Percentiles rank a stretch among this genome's conserved stretches.
Evolutionary conservation across 2,329 filamentous ascomycete species (phyloP).

Genomic region (Magnaporthales sp.): DNA sequence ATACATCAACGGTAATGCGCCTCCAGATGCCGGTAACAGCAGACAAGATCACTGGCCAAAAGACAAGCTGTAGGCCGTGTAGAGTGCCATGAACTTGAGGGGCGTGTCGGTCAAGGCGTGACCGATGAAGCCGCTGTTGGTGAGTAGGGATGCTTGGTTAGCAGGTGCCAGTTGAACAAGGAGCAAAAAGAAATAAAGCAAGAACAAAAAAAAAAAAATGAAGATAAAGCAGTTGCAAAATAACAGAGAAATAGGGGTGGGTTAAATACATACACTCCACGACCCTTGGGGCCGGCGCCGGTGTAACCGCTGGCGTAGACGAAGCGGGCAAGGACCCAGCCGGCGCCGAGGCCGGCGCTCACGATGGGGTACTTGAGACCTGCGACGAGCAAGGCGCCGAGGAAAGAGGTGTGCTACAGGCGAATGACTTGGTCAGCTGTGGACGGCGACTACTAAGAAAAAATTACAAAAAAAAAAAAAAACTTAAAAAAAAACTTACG

Average conservation of each 20-base stretch:
- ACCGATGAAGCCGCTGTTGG: background rate
- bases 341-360: slow-evolving; percentile 37
- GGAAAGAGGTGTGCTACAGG: slow-evolving; percentile 28
- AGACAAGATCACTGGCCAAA: background rate
- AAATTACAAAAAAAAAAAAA: background rate
- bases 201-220: background rate
- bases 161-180: background rate
- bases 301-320: slow-evolving; percentile 49
- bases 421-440: background rate
- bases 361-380: slow-evolving; percentile 45
- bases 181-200: background rate
- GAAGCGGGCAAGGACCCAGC: slow-evolving; percentile 43
- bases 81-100: slow-evolving; percentile 2
- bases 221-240: background rate
- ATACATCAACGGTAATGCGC: background rate
- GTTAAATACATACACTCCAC: slow-evolving; percentile 24
- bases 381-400: slow-evolving; percentile 44
- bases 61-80: background rate
- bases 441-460: no score
- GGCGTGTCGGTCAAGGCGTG: background rate
- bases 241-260: background rate
- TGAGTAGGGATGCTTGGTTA: background rate
- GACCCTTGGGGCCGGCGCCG: slow-evolving; percentile 33
- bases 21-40: background rate
- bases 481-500: slow-evolving; percentile 18